A percentile compares a stretch with the other conserved stretches of the same genome.
phyloP scores from a whole-genome alignment of 2,329 filamentous ascomycete species.

The Paecilomyces sp. region DNA sequence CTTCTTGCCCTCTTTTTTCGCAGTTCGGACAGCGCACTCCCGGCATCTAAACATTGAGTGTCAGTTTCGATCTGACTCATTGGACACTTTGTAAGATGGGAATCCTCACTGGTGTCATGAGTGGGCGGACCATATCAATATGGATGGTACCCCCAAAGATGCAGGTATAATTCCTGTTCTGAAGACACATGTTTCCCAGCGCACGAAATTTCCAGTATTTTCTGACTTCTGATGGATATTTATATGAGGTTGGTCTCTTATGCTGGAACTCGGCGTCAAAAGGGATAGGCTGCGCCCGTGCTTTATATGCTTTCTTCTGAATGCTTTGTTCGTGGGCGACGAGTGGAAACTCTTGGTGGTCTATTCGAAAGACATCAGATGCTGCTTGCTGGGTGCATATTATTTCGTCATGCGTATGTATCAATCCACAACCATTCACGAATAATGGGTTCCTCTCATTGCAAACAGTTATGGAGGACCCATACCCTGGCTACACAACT shows the following conservation, averaged over 20 bases:
- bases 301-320: neutral
- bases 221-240: neutral
- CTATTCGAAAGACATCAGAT: neutral
- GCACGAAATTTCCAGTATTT: neutral
- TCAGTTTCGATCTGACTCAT: neutral
- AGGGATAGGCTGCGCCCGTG: neutral
- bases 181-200: neutral
- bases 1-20: conserved; percentile 25
- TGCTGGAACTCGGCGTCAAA: neutral
- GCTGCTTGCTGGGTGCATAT: neutral
- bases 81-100: neutral
- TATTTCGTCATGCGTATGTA: neutral
- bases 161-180: neutral
- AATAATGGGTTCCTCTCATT: neutral
- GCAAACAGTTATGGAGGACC: neutral
- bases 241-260: neutral
- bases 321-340: neutral
- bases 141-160: neutral
- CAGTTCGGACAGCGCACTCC: conserved; percentile 37
- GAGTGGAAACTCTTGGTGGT: neutral
- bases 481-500: neutral
- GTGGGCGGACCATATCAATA: conserved; percentile 11
- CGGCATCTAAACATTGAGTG: conserved; percentile 29
- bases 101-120: neutral
- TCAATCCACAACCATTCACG: neutral